Conservation (phyloP, 2,329 filamentous ascomycete genomes). For the Gaeumannomyces sp. region DNA sequence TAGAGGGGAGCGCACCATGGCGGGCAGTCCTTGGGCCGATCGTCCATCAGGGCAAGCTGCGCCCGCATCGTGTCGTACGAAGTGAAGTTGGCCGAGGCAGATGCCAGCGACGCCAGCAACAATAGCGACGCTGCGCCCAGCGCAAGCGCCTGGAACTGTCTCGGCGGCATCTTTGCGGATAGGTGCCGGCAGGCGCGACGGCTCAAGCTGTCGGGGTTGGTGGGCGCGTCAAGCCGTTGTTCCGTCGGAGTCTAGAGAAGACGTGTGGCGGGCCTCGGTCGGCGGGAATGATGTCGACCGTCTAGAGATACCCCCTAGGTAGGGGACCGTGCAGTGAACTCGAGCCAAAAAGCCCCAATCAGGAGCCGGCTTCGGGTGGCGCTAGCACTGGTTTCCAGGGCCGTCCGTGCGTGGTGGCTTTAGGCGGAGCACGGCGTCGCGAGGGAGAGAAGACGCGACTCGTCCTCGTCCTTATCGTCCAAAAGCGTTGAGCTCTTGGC, state of each 20-base stretch:
- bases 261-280: background rate
- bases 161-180: constrained; percentile 30
- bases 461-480: background rate
- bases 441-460: background rate
- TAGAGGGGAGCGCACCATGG: constrained; percentile 53
- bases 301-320: background rate
- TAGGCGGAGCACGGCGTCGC: background rate
- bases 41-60: constrained; percentile 64
- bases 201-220: constrained; percentile 1
- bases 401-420: background rate
- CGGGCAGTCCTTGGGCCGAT: constrained; percentile 70
- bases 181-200: background rate
- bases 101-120: constrained; percentile 31
- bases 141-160: constrained; percentile 30
- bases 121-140: constrained; percentile 29
- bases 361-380: background rate
- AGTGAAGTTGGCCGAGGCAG: constrained; percentile 48
- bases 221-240: background rate
- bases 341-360: background rate
- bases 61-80: constrained; percentile 55
- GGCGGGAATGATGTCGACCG: background rate
- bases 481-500: background rate
- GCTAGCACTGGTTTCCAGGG: background rate
- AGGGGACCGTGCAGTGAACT: background rate
- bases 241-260: background rate